Conservation (phyloP, 202 grass and related monocot species). For the Carex arenaria region DNA sequence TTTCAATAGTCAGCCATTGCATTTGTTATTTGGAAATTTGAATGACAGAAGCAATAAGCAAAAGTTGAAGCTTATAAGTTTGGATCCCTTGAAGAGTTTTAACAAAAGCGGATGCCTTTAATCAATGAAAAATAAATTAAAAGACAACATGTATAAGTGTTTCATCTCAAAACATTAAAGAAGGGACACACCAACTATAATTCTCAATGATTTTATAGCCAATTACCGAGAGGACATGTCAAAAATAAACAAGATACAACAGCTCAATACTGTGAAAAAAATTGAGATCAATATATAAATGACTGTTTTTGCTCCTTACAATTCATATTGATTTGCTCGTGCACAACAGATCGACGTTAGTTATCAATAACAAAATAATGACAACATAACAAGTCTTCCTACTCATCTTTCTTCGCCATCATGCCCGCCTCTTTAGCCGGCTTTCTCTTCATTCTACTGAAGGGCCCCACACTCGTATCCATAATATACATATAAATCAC, state of each 20-base stretch:
- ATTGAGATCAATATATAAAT: neutral
- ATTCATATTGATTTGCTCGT: neutral
- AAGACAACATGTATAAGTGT: too few relatives aligned
- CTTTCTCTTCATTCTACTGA: slow-evolving; percentile 94
- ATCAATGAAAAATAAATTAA: too few relatives aligned
- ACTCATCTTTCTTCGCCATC: slow-evolving; percentile 29
- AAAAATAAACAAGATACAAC: neutral
- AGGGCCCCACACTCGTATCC: slow-evolving; percentile 71
- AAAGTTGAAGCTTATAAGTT: too few relatives aligned
- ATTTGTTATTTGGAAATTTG: neutral
- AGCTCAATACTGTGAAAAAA: neutral
- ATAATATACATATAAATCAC: slow-evolving; percentile 98
- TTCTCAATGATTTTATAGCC: neutral
- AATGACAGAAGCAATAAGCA: too few relatives aligned
- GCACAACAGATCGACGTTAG: neutral
- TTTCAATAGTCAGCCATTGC: neutral
- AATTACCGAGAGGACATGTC: neutral
- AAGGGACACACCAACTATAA: neutral
- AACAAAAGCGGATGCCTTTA: too few relatives aligned
- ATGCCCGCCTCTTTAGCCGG: slow-evolving; percentile 30
- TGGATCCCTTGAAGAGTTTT: neutral
- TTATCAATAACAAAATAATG: slow-evolving; percentile 5
- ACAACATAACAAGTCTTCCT: neutral
- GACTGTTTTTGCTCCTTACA: neutral
- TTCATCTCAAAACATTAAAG: neutral